Evolutionary conservation across 441 rosid species (phyloP), one percentile per base, ranked within the genome.

Genomic region (Flueggea neowawraea): DNA sequence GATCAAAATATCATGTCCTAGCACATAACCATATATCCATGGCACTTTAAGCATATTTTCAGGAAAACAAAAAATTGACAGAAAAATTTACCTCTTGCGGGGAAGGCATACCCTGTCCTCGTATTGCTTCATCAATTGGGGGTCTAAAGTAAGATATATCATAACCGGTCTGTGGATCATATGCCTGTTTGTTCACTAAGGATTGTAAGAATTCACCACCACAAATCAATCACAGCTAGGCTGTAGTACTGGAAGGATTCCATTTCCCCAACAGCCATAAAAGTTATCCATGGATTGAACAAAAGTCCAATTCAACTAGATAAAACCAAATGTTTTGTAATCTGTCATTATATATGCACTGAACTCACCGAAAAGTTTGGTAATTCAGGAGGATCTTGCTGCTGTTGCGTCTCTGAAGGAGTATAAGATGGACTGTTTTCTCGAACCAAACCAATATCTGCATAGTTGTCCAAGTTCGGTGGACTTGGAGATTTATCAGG

Each of bases 81-180:
- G 41, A 36, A 36, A 50, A 47, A 47, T 56, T 68, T 72, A 92
- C 98, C 96, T 92, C 96, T 57, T 75, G 94, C 14, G 84, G 81
- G 63, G 84, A 82, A 54, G 81, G 89, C 15, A 83, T 75, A 62
- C 85, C 88, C 69, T 83, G 98, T 36, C 79, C 90, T 17, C 81
- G 81, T 4, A 78, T 70, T 28, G 79, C 71, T 71, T 84, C 98
- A 69, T 88, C 94, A 74, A 78, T 72, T 32, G 83, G n/a, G 16
- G 90, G 89, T 69, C 89, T 81, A 71, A 87, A 84, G 79, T 88
- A 92, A 31, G 90, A 73, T 6, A 86, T 70, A 62, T 86, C 98
- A 72, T 92, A 89, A 50, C 82, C 83, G 63, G 83, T 70, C 53
- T 73, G 95, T 51, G 82, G 79, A 75, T 82, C 91, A 77, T 89